Evolutionary conservation across 2,329 filamentous ascomycete genomes (phyloP).

Genomic region (Mycosphaerella arachidis): DNA sequence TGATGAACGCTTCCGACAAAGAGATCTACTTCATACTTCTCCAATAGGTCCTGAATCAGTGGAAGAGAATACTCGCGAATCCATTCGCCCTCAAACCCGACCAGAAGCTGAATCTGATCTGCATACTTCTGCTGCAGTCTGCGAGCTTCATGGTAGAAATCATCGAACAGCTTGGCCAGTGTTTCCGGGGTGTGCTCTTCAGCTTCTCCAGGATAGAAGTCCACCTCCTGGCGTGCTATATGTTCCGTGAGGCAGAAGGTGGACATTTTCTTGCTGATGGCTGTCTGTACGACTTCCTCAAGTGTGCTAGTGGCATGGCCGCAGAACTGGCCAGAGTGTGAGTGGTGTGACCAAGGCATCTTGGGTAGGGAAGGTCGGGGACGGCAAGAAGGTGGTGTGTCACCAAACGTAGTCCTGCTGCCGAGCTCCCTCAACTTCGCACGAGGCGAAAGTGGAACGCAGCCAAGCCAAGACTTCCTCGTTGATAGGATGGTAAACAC

Average conservation of each 20-base stretch:
- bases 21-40: constrained; percentile 68
- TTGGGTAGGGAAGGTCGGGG: neutral
- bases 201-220: constrained; percentile 86
- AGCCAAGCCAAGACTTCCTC: too few species aligned
- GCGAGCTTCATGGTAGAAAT: constrained; percentile 71
- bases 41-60: constrained; percentile 56
- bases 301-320: constrained; percentile 81
- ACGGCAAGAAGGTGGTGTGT: neutral
- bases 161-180: constrained; percentile 55
- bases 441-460: too few species aligned
- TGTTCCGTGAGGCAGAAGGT: constrained; percentile 90
- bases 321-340: constrained; percentile 97
- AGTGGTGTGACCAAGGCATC: constrained; percentile 98
- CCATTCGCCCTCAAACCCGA: constrained; percentile 93
- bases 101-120: constrained; percentile 66
- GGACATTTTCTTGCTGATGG: constrained; percentile 72
- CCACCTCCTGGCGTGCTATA: constrained; percentile 74
- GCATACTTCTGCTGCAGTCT: constrained; percentile 69
- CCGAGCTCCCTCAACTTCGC: too few species aligned
- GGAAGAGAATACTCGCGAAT: constrained; percentile 65
- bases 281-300: constrained; percentile 75
- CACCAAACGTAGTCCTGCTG: too few species aligned
- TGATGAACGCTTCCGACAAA: constrained; percentile 94
- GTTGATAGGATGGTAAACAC: too few species aligned
- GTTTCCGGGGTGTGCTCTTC: constrained; percentile 38